Evolutionary conservation across 2,329 filamentous ascomycete species (phyloP), one percentile per base, ranked within the genome.

Genomic region (Fusarium coffeatum): DNA sequence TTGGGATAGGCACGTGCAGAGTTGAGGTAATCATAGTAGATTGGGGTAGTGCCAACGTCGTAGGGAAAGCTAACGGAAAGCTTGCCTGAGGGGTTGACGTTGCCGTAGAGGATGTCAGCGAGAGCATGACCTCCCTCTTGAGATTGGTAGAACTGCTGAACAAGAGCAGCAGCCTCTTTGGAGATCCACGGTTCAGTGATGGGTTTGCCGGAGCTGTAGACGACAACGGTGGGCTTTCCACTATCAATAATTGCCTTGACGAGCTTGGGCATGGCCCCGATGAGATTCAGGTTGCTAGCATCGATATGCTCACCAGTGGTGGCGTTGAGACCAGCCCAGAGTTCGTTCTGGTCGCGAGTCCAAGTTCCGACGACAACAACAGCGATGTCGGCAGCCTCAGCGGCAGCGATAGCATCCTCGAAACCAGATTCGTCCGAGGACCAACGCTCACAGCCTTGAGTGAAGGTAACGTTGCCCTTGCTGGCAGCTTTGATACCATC

Each of bases 261-360:
- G 3, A 93, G 87, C 12, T 85, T 84, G 4, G 85, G 86, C 86
- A 92, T 91, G 23, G 91, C 90, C 5, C 91, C 91, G 15, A 93
- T 89, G 12, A 93, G 87, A 60, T 88, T 85, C 20, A 93, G 84
- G 54, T 83, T 83, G 59, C 86, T 81, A 2, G 89, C 83, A 71
- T 93, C 91, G 49, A 93, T 88, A 74, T 93, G 90, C 75, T 93
- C 91, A 53, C 90, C 91, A 0, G 90, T 93, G 2, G 91, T 93
- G 28, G 90, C 90, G 70, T 93, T 93, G 5, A 92, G 77, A 0
- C 89, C 89, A 59, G 81, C 78, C 91, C 90, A 93, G 5, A 93
- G 86, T 77, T 93, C 87, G 55, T 84, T 82, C 75, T 93, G 91
- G 73, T 94, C 92, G 50, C 91, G 86, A 27, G 88, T 89, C 92